Base-by-base conservation (phyloP, 139 green algal genomes). In the Monoraphidium neglectum region DNA sequence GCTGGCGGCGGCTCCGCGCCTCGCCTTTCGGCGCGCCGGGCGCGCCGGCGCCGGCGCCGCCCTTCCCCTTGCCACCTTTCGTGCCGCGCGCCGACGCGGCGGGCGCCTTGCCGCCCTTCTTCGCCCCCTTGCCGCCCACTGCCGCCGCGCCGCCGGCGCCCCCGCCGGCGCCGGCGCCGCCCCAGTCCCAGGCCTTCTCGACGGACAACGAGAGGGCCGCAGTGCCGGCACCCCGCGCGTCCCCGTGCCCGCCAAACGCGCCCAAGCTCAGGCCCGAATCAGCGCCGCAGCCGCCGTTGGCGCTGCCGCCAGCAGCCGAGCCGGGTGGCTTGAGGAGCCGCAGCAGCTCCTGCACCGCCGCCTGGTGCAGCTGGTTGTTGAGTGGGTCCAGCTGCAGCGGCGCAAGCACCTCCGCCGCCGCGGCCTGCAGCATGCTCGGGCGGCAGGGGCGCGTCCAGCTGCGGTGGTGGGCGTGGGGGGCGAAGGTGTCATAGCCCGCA, bases 341-440 rank as follows among this genome's bases (percentile, higher is more conserved):
- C 54, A 80, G 75, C 75, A 80, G 66, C 66, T 80, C 75, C 10
- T 46, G 38, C 4, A 80, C 72, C 1, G 66, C 75, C 24, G 75
- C 65, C 35, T 80, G 75, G 65, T 79, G 73, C 62, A 79, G 63
- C 73, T 79, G 73, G 2, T 51, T 59, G 43, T 49, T 54, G 2
- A 64, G 63, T 18, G 43, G 43, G 43, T 51, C 43, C 43, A 51
- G 43, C 43, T 51, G 43, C 8, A 51, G 43, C 8, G 43, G 43
- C 8, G 43, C 43, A 8, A 51, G 43, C 43, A 51, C 43, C 43
- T 51, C 43, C 43, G 43, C 43, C 8, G 43, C 43, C 43, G 43
- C 43, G 43, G 43, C 43, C 43, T 51, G 43, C 43, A 51, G 43
- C 43, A 51, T 51, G 43, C 43, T 51, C 8, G 43, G 43, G 8